These are phyloP conservation scores for Gastrodia elata DNA, from an alignment of 106 monocot genomes.

Conservation along the genomic window DNA sequence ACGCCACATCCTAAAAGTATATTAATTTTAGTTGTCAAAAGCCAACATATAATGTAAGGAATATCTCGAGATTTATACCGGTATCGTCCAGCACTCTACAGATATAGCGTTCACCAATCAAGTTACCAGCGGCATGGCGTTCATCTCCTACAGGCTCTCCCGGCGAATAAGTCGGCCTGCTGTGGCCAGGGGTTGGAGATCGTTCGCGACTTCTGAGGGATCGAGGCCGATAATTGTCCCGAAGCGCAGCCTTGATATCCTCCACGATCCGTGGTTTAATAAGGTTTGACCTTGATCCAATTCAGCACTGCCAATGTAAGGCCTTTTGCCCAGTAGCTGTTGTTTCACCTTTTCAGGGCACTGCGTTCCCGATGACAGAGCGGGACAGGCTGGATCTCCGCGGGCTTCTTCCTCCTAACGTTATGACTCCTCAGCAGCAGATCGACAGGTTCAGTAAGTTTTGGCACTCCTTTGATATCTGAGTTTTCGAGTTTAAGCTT, in stretches of 20 bases:
- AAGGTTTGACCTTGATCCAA: constrained; percentile 32
- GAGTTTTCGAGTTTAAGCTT: background rate
- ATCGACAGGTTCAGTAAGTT: constrained; percentile 92
- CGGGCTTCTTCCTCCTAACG: constrained; percentile 88
- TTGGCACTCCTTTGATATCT: background rate
- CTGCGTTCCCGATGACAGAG: constrained; percentile 91
- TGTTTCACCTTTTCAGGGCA: constrained; percentile 35
- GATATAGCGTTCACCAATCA: background rate
- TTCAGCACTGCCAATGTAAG: background rate
- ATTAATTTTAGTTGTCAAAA: no score
- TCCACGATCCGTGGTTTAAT: constrained; percentile 97
- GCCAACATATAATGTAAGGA: no score
- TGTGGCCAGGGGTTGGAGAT: constrained; percentile 13
- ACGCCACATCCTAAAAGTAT: no score
- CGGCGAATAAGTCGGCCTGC: constrained; percentile 11
- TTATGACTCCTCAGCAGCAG: constrained; percentile 69
- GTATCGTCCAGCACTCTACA: background rate
- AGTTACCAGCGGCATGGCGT: constrained; percentile 11
- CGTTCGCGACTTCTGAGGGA: constrained; percentile 55
- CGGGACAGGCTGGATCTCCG: constrained; percentile 85
- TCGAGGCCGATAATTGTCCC: constrained; percentile 77
- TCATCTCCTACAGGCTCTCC: constrained; percentile 20
- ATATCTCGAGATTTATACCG: no score
- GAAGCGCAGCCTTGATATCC: constrained; percentile 90
- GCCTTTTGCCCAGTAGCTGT: background rate